Percentiles rank a stretch among this genome's conserved stretches.
Evolutionary conservation across 306 rosid genomes (phyloP).

Genomic region (Mimosa bimucronata): DNA sequence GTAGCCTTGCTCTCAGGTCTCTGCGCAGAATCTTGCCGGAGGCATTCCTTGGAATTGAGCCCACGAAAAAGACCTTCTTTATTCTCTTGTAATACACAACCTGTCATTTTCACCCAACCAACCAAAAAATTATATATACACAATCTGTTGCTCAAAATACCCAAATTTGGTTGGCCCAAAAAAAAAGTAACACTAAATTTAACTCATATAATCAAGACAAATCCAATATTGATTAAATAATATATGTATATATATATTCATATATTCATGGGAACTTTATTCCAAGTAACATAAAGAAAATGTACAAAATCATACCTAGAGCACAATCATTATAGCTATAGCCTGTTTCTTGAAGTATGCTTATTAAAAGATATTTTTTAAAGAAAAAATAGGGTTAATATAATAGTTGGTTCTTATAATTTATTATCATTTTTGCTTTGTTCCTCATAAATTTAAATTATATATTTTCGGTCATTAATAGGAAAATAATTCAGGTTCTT

Average conservation of each 20-base stretch:
- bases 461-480: no score
- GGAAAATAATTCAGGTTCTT: no score
- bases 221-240: not conserved
- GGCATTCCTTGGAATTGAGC: conserved; percentile 59
- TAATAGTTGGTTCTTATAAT: no score
- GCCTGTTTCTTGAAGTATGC: not conserved
- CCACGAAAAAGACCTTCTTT: conserved; percentile 55
- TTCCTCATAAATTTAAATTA: no score
- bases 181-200: no score
- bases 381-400: no score
- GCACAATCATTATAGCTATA: not conserved
- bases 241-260: no score
- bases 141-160: conserved; percentile 48
- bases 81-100: conserved; percentile 76
- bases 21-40: conserved; percentile 71
- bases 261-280: not conserved
- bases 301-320: not conserved
- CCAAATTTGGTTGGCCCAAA: not conserved
- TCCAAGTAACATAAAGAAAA: not conserved
- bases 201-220: not conserved
- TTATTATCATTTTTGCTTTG: no score
- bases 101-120: conserved; percentile 22
- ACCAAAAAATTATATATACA: conserved; percentile 15
- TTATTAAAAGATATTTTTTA: no score
- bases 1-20: conserved; percentile 52